Percentiles rank a stretch among this genome's conserved stretches.
phyloP scores from a whole-genome alignment of 179 eudicot species.

The Silene coronaria region DNA sequence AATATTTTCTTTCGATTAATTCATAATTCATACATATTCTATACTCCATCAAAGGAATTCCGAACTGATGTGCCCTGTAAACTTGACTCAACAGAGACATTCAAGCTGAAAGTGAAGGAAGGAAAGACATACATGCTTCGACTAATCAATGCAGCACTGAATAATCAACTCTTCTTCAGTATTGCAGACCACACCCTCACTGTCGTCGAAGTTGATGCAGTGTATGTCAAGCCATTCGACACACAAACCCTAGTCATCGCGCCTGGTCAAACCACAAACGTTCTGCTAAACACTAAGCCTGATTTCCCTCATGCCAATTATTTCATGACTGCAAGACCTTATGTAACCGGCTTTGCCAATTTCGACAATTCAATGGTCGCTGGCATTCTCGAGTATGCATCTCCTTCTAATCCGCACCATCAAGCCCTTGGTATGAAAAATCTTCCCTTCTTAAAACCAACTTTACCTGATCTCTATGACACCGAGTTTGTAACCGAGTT shows the following conservation, averaged over 20 bases:
- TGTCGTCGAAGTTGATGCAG: conserved; percentile 51
- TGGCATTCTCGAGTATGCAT: conserved; percentile 42
- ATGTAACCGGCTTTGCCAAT: conserved; percentile 44
- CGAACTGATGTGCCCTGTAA: not conserved
- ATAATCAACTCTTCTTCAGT: conserved; percentile 60
- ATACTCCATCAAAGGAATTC: too few relatives aligned
- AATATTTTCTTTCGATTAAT: not conserved
- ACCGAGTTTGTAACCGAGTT: conserved; percentile 33
- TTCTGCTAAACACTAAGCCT: conserved; percentile 40
- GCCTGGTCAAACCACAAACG: conserved; percentile 60
- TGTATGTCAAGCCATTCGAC: conserved; percentile 52
- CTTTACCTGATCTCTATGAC: conserved; percentile 26
- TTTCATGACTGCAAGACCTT: conserved; percentile 49
- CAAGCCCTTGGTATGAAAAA: conserved; percentile 15
- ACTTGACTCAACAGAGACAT: conserved; percentile 35
- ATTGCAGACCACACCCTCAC: conserved; percentile 51
- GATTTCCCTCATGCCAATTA: conserved; percentile 35
- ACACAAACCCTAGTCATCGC: conserved; percentile 37
- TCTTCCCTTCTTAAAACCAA: conserved; percentile 30
- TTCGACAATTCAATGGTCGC: conserved; percentile 48
- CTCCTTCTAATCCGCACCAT: conserved; percentile 20
- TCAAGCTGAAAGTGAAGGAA: conserved; percentile 47
- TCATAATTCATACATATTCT: too few relatives aligned
- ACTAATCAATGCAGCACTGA: conserved; percentile 52
- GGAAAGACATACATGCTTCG: conserved; percentile 54